Evolutionary conservation across 352 stramenopile species (phyloP).

Genomic region (Peronospora farinosa): DNA sequence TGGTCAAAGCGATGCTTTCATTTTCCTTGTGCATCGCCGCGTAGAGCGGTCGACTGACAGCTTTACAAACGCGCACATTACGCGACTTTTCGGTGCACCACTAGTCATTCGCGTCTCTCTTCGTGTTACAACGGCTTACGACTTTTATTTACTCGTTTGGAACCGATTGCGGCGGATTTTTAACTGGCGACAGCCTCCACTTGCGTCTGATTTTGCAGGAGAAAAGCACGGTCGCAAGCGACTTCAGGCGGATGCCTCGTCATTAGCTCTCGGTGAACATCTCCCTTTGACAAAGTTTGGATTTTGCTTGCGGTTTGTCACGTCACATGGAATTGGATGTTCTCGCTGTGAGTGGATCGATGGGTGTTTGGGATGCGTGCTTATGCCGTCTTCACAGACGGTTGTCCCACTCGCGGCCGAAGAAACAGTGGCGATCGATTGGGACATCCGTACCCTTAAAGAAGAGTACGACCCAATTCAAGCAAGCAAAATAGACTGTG

Average conservation of each 20-base stretch:
- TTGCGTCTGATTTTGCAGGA: slow-evolving; percentile 23
- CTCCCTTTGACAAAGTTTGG: slow-evolving; percentile 66
- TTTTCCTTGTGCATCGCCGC: slow-evolving; percentile 82
- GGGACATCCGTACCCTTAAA: slow-evolving; percentile 83
- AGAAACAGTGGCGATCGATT: slow-evolving; percentile 86
- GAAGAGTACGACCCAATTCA: slow-evolving; percentile 84
- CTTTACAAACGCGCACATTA: slow-evolving; percentile 78
- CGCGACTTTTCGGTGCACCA: slow-evolving; percentile 71
- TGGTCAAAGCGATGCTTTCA: slow-evolving; percentile 44
- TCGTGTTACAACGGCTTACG: slow-evolving; percentile 52
- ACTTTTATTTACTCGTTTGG: slow-evolving; percentile 77
- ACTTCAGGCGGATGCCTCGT: slow-evolving; percentile 41
- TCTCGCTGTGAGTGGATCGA: slow-evolving; percentile 86
- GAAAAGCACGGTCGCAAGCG: slow-evolving; percentile 11
- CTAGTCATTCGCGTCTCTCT: slow-evolving; percentile 70
- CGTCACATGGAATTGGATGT: slow-evolving; percentile 72
- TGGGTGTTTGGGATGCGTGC: slow-evolving; percentile 79
- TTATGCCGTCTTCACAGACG: slow-evolving; percentile 46
- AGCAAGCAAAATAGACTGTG: slow-evolving; percentile 71
- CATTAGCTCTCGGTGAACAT: slow-evolving; percentile 59
- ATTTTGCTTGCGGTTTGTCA: slow-evolving; percentile 80
- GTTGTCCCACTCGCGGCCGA: slow-evolving; percentile 52
- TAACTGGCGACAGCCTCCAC: slow-evolving; percentile 64
- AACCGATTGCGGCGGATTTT: slow-evolving; percentile 75
- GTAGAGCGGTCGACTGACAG: slow-evolving; percentile 72